Evolutionary conservation across 345 rosid species (phyloP).

Genomic region (Populus ilicifolia): DNA sequence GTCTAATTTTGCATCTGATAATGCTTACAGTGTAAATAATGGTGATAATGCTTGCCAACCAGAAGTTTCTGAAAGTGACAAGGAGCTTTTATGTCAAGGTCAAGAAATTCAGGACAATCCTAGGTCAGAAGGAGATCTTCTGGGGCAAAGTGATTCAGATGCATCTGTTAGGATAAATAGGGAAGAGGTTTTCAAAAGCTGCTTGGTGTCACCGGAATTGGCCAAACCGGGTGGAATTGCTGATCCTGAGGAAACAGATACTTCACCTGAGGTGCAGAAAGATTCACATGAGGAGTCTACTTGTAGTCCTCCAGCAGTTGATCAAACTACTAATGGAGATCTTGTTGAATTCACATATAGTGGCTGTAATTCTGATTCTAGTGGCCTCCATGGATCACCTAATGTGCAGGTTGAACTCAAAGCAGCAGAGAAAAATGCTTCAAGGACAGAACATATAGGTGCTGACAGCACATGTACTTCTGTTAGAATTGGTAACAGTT

Average conservation of each 20-base stretch:
- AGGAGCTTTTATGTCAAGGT: slow-evolving; percentile 30
- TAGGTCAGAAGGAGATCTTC: slow-evolving; percentile 24
- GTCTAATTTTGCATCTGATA: slow-evolving; percentile 27
- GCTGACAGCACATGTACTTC: slow-evolving; percentile 28
- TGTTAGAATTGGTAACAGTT: slow-evolving; percentile 3
- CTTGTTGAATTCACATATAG: slow-evolving; percentile 17
- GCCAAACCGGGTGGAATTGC: slow-evolving; percentile 29
- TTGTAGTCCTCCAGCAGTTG: slow-evolving; percentile 22
- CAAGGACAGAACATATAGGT: slow-evolving; percentile 15
- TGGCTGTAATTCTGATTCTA: slow-evolving; percentile 17
- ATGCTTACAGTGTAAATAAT: slow-evolving; percentile 12
- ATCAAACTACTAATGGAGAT: slow-evolving; percentile 30
- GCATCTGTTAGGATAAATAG: slow-evolving; percentile 25
- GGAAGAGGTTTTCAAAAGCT: slow-evolving; percentile 47
- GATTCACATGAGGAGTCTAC: slow-evolving; percentile 23
- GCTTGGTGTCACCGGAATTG: slow-evolving; percentile 43
- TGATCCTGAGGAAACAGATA: slow-evolving; percentile 23
- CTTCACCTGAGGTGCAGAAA: slow-evolving; percentile 27
- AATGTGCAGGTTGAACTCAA: slow-evolving; percentile 16
- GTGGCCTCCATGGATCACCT: slow-evolving; percentile 8
- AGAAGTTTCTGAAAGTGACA: slow-evolving; percentile 34
- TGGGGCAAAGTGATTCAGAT: slow-evolving; percentile 19
- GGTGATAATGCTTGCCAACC: slow-evolving; percentile 21
- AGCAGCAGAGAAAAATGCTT: slow-evolving; percentile 8
- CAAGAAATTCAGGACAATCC: slow-evolving; percentile 22